These are phyloP conservation scores for Sanghuangporus baumii DNA, from an alignment of 1,284 basidiomycete species.

Conservation along the genomic window DNA sequence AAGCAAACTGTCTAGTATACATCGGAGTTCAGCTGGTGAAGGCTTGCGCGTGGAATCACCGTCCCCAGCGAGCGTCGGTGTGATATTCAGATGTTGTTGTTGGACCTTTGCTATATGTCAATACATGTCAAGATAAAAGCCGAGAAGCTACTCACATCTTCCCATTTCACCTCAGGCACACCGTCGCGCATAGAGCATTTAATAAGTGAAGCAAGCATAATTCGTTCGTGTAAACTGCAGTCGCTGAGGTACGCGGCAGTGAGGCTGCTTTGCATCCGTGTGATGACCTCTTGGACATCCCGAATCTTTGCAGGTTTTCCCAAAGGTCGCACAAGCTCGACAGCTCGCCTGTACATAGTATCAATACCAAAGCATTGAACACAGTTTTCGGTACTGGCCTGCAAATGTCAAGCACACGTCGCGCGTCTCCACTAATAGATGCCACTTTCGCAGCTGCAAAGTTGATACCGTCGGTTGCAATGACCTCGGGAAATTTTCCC, in stretches of 20 bases:
- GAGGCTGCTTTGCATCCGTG: constrained; percentile 88
- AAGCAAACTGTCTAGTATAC: constrained; percentile 63
- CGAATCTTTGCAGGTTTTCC: constrained; percentile 57
- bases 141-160: constrained; percentile 48
- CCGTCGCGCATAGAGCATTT: constrained; percentile 83
- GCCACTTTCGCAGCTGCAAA: constrained; percentile 91
- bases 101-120: constrained; percentile 40
- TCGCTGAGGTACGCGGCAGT: constrained; percentile 77
- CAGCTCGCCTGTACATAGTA: constrained; percentile 55
- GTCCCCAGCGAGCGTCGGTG: constrained; percentile 47
- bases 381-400: constrained; percentile 38
- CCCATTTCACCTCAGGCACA: constrained; percentile 82
- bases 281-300: constrained; percentile 80
- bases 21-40: constrained; percentile 45
- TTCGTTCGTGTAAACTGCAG: constrained; percentile 80
- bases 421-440: constrained; percentile 91
- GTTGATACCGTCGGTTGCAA: constrained; percentile 77
- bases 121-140: constrained; percentile 16
- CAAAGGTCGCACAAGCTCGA: constrained; percentile 65
- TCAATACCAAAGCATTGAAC: not conserved
- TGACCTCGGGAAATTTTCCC: constrained; percentile 42
- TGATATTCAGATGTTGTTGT: constrained; percentile 62
- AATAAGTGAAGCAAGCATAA: constrained; percentile 85
- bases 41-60: constrained; percentile 49
- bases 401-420: constrained; percentile 92